A percentile compares a stretch with the other conserved stretches of the same genome.
Evolutionary conservation across 169 alveolate species (phyloP).

Genomic region (Eimeria sp.): DNA sequence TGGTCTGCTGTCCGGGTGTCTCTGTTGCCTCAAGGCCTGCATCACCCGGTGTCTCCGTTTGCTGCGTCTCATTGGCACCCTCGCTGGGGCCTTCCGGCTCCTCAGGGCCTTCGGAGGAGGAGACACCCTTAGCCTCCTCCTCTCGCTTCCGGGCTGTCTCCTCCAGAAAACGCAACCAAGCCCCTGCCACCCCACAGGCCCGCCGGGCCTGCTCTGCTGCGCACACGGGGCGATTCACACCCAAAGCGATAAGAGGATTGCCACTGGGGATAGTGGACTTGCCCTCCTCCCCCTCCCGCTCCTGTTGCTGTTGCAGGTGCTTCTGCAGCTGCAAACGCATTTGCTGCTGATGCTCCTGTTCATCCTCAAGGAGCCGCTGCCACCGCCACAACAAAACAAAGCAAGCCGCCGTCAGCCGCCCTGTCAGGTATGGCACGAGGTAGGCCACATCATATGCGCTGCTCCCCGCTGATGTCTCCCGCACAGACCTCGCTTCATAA

Average conservation of each 20-base stretch:
- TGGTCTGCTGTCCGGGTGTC: not conserved
- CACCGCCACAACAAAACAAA: conserved; percentile 61
- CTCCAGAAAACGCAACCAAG: conserved; percentile 52
- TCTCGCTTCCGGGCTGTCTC: not conserved
- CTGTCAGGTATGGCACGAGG: conserved; percentile 67
- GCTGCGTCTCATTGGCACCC: not conserved
- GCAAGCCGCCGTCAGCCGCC: conserved; percentile 77
- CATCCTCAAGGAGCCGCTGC: conserved; percentile 57
- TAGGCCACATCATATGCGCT: conserved; percentile 69
- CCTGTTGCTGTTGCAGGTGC: conserved; percentile 14
- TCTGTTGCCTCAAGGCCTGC: not conserved
- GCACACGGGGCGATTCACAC: conserved; percentile 19
- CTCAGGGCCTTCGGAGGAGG: conserved; percentile 6
- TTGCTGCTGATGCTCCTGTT: conserved; percentile 50
- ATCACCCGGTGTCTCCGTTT: not conserved
- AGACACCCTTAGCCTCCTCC: not conserved
- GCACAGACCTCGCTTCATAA: not conserved
- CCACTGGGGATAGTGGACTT: not conserved
- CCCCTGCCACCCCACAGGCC: conserved; percentile 76
- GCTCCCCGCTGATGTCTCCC: conserved; percentile 10
- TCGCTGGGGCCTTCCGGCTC: not conserved
- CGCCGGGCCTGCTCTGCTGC: conserved; percentile 73
- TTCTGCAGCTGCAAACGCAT: conserved; percentile 29
- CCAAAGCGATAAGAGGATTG: conserved; percentile 14
- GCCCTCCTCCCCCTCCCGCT: conserved; percentile 11